Conservation (phyloP, 2,329 filamentous ascomycete genomes). For the Rutstroemia sp. region DNA sequence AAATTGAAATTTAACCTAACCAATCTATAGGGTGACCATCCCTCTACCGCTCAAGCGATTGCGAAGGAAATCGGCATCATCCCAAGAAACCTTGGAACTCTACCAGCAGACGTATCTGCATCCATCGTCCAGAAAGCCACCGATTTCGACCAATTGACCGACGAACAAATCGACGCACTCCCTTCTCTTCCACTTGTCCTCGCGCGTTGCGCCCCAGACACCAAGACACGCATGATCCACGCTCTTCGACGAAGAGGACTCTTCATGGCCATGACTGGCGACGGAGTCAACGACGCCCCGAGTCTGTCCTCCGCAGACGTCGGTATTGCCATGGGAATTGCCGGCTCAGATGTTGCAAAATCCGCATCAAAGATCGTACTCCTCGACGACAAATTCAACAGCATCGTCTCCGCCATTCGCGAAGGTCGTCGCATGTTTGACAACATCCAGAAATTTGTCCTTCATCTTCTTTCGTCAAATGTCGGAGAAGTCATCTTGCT, state of each 20-base stretch:
- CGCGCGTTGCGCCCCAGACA: conserved; percentile 67
- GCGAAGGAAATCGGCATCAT: conserved; percentile 55
- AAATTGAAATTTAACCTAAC: conserved; percentile 1
- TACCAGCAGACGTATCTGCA: conserved; percentile 9
- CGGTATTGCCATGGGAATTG: conserved; percentile 52
- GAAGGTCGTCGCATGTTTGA: conserved; percentile 47
- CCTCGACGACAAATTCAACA: conserved; percentile 47
- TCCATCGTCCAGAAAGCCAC: conserved; percentile 58
- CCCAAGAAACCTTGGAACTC: conserved; percentile 16
- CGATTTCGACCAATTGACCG: conserved; percentile 58
- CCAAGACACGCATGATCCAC: conserved; percentile 72
- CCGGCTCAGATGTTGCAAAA: conserved; percentile 58
- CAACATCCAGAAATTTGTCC: conserved; percentile 49
- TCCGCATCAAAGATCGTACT: conserved; percentile 48
- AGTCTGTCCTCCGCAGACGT: conserved; percentile 46
- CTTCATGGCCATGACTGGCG: conserved; percentile 52
- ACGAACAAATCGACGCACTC: conserved; percentile 62
- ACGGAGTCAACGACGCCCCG: conserved; percentile 49
- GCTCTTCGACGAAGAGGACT: conserved; percentile 58
- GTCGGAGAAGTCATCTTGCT: conserved; percentile 50
- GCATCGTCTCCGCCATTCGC: conserved; percentile 43
- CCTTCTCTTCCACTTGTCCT: conserved; percentile 64
- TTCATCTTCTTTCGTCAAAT: conserved; percentile 47
- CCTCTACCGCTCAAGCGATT: conserved; percentile 66
- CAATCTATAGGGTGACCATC: conserved; percentile 67